phyloP scores from a whole-genome alignment of 805 yeast species.

The Wickerhamomyces strasburgensis region DNA sequence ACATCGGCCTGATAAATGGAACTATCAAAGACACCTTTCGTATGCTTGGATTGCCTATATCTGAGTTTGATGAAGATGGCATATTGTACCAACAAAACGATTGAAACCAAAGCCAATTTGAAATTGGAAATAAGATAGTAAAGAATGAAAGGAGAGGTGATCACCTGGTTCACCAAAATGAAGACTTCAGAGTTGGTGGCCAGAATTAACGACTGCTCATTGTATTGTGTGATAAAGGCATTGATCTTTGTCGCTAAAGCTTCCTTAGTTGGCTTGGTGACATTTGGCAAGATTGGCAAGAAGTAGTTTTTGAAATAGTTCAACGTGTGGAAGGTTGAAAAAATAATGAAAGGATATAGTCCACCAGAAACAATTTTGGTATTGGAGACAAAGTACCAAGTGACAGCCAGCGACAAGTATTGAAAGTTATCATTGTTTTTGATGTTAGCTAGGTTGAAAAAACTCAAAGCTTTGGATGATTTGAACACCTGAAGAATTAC shows the following conservation, averaged over 20 bases:
- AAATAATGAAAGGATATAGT: conserved; percentile 56
- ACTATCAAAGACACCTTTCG: conserved; percentile 44
- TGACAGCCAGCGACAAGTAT: conserved; percentile 44
- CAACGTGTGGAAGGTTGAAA: conserved; percentile 60
- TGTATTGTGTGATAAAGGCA: conserved; percentile 33
- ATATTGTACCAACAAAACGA: conserved; percentile 41
- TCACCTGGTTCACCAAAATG: conserved; percentile 34
- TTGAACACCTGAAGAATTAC: conserved; percentile 58
- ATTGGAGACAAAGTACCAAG: conserved; percentile 39
- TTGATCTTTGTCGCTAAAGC: conserved; percentile 27
- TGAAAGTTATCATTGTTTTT: conserved; percentile 54
- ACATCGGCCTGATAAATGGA: conserved; percentile 39
- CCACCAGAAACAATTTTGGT: conserved; percentile 40
- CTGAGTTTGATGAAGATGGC: conserved; percentile 55
- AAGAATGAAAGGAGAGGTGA: conserved; percentile 39
- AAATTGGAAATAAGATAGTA: conserved; percentile 28
- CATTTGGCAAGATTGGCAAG: conserved; percentile 44
- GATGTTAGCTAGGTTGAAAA: conserved; percentile 30
- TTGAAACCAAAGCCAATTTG: conserved; percentile 26
- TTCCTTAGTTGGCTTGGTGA: conserved; percentile 21
- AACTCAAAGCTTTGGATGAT: conserved; percentile 28
- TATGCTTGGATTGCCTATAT: conserved; percentile 50
- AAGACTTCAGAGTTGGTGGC: conserved; percentile 47
- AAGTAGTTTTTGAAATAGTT: conserved; percentile 51
- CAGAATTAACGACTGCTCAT: conserved; percentile 37